These are phyloP conservation scores for Thuidium tamariscinum DNA, from an alignment of 225 moss, liverwort and hornwort genomes.

Conservation along the genomic window DNA sequence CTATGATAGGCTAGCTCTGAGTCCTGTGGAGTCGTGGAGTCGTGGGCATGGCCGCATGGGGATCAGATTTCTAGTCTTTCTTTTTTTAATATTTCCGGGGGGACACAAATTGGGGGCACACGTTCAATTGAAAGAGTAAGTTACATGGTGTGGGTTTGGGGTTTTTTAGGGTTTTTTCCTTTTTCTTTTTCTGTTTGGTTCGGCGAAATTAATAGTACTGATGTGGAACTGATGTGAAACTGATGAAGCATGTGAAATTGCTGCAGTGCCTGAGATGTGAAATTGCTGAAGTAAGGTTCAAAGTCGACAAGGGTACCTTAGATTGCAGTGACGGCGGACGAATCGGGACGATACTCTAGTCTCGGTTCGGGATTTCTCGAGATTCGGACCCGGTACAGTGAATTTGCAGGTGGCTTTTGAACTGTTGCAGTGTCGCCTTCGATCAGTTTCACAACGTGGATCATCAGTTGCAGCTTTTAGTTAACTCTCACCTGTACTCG, in stretches of 20 bases:
- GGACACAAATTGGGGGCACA: background rate
- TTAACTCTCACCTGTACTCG: background rate
- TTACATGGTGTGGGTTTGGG: no score
- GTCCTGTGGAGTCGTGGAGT: background rate
- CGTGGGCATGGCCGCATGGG: background rate
- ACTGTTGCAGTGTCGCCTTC: background rate
- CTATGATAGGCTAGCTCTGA: background rate
- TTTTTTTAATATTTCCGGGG: background rate
- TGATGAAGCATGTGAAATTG: background rate
- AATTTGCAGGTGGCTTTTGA: background rate
- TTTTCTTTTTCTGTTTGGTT: no score
- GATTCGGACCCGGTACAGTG: conserved; percentile 20
- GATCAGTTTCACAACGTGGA: background rate
- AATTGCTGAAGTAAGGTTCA: background rate
- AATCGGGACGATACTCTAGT: conserved; percentile 7
- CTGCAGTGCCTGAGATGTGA: background rate
- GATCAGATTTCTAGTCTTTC: background rate
- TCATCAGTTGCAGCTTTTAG: background rate
- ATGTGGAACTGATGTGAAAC: no score
- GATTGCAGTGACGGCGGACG: background rate
- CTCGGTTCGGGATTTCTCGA: background rate
- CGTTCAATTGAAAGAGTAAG: background rate
- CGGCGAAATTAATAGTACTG: background rate
- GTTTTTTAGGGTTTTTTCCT: no score
- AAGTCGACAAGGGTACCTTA: no score